phyloP scores from a whole-genome alignment of 1,284 basidiomycete genomes.

The Chiua sp. region DNA sequence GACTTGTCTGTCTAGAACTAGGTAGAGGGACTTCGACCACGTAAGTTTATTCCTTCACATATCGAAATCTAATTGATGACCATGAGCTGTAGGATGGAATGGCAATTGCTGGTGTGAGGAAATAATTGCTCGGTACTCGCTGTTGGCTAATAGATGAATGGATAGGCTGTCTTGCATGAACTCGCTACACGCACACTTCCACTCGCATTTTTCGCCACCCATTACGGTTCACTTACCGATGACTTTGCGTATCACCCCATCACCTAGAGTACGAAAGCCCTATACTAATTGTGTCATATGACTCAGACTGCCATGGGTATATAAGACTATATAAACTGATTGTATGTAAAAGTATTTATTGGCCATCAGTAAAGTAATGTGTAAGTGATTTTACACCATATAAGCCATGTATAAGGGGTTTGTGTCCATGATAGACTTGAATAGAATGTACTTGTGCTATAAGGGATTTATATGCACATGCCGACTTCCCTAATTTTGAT shows the following conservation, averaged over 20 bases:
- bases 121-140: not conserved
- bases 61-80: conserved; percentile 21
- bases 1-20: conserved; percentile 61
- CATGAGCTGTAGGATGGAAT: conserved; percentile 77
- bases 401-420: no score
- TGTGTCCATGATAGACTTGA: no score
- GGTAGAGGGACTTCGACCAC: conserved; percentile 86
- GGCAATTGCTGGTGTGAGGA: conserved; percentile 86
- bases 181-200: conserved; percentile 91
- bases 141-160: conserved; percentile 11
- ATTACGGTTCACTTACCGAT: conserved; percentile 87
- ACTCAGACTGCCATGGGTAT: no score
- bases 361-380: no score
- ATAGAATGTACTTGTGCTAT: no score
- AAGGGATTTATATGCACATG: no score
- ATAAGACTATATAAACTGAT: no score
- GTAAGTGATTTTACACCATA: no score
- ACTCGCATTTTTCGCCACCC: conserved; percentile 86
- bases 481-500: no score
- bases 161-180: conserved; percentile 88
- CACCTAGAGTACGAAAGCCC: conserved; percentile 90
- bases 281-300: no score
- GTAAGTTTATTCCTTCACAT: conserved; percentile 48
- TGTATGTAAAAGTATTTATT: no score
- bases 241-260: conserved; percentile 93